Percentiles rank a stretch among this genome's conserved stretches.
phyloP scores from a whole-genome alignment of 768 basidiomycete species.

The Kwoniella newhampshirensis region DNA sequence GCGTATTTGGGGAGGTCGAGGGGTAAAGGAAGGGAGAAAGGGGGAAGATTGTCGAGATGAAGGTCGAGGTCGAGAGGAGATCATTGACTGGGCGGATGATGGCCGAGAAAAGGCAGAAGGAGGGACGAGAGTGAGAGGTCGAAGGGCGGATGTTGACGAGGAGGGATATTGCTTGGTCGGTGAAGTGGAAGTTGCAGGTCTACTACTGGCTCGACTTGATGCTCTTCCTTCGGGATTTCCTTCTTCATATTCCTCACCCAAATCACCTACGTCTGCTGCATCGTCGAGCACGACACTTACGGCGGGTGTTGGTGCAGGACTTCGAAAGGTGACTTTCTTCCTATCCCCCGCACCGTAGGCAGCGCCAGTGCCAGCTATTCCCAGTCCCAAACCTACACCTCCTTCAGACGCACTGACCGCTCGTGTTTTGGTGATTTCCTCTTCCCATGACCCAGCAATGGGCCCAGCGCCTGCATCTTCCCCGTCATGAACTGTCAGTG shows the following conservation, averaged over 20 bases:
- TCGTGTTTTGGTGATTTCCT: constrained; percentile 3
- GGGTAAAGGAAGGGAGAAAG: constrained; percentile 15
- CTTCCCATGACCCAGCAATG: constrained; percentile 10
- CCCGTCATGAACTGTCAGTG: neutral
- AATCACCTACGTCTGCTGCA: neutral
- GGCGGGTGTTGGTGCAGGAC: constrained; percentile 39
- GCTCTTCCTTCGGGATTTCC: neutral
- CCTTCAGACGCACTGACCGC: constrained; percentile 19
- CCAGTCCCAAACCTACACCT: constrained; percentile 1
- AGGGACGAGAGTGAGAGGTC: neutral
- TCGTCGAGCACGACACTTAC: constrained; percentile 32
- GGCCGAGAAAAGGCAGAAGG: constrained; percentile 4
- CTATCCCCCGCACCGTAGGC: constrained; percentile 6
- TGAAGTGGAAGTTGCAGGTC: constrained; percentile 4
- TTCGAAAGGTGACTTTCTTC: constrained; percentile 46
- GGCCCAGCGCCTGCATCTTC: constrained; percentile 3
- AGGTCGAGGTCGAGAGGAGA: constrained; percentile 16
- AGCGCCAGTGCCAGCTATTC: constrained; percentile 5
- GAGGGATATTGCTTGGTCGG: constrained; percentile 15
- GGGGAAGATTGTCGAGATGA: constrained; percentile 19
- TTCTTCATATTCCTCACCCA: neutral
- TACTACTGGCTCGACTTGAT: neutral
- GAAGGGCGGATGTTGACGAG: constrained; percentile 9
- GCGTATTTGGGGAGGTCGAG: constrained; percentile 15
- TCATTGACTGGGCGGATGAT: constrained; percentile 8